Evolutionary conservation across 495 filamentous ascomycete species (phyloP), one percentile per base, ranked within the genome.

Genomic region (Pseudotulostoma volvatum): DNA sequence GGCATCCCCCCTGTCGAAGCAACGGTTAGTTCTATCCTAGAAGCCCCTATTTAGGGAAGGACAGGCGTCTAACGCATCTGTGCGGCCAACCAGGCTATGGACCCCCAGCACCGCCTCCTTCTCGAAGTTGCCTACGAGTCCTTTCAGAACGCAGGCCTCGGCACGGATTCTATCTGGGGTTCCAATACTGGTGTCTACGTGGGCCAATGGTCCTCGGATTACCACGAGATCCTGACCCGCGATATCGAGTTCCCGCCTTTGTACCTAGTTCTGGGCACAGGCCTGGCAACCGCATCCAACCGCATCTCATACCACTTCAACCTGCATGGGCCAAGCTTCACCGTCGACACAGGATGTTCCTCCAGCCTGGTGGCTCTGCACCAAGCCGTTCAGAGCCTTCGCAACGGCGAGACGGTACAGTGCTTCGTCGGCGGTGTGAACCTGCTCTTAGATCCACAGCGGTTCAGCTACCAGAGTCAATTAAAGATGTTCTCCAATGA

Each of bases 31-130:
- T 13, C 35, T 20, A n/a, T 2, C 18, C 14, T 17, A n/a, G 5
- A 2, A 20, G 5, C 35, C 18, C 25, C 7, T 1, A 37, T 9
- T n/a, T n/a, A n/a, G n/a, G n/a, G n/a, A n/a, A 1, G 25, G 20
- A 18, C 15, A 1, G 3, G 14, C 15, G 7, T n/a, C 35, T 37
- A 18, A 37, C 35, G 15, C n/a, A n/a, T n/a, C n/a, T n/a, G n/a
- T n/a, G n/a, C n/a, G 11, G 18, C 1, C 8, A 37, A 37, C 8
- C 15, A 41, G 28, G 36, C 71, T 16, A 70, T 75, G 30, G 73
- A 78, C 42, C 74, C 74, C 3, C 70, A 74, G 49, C 74, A 78
- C 37, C 56, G 73, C 7, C 42, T 73, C 14, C 39, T 68, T 7
- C 63, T 79, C 16, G 72, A 77, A 46, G 62, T 66, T 7, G 62